These are phyloP conservation scores for Butyriboletus loyo DNA, from an alignment of 768 basidiomycete species.

Conservation along the genomic window DNA sequence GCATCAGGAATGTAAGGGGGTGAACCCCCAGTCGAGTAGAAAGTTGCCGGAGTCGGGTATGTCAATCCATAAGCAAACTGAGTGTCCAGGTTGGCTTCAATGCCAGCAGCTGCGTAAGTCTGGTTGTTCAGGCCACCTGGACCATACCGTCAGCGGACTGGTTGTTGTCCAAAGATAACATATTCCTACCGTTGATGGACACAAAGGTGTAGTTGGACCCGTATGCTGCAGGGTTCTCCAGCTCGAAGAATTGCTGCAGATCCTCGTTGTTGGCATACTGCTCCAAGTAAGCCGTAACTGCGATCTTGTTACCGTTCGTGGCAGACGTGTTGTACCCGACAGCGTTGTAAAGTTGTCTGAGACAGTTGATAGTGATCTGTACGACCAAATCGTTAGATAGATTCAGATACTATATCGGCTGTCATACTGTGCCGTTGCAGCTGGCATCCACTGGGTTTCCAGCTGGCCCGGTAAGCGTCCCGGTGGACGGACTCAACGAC, in stretches of 20 bases:
- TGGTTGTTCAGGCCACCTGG: constrained; percentile 64
- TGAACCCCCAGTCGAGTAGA: constrained; percentile 59
- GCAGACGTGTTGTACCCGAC: constrained; percentile 43
- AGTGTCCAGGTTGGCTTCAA: constrained; percentile 65
- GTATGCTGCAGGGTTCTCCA: constrained; percentile 47
- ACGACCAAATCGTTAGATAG: background rate
- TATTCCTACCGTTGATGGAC: constrained; percentile 49
- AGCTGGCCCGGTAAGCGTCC: constrained; percentile 27
- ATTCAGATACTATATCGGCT: background rate
- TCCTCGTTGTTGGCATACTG: constrained; percentile 54
- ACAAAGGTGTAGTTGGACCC: constrained; percentile 51
- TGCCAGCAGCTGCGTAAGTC: constrained; percentile 47
- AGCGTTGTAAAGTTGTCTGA: constrained; percentile 55
- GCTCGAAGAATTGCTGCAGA: constrained; percentile 47
- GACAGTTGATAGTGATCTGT: constrained; percentile 50
- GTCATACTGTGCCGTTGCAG: constrained; percentile 39
- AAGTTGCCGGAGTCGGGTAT: constrained; percentile 56
- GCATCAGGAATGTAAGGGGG: constrained; percentile 57
- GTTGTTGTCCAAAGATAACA: background rate
- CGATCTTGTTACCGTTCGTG: constrained; percentile 47
- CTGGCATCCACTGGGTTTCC: constrained; percentile 43
- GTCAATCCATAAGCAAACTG: constrained; percentile 67
- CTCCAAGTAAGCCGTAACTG: constrained; percentile 52
- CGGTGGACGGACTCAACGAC: background rate
- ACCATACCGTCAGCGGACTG: constrained; percentile 5